These are phyloP conservation scores for Sherardia arvensis DNA, from an alignment of 257 asterid species.

Conservation along the genomic window DNA sequence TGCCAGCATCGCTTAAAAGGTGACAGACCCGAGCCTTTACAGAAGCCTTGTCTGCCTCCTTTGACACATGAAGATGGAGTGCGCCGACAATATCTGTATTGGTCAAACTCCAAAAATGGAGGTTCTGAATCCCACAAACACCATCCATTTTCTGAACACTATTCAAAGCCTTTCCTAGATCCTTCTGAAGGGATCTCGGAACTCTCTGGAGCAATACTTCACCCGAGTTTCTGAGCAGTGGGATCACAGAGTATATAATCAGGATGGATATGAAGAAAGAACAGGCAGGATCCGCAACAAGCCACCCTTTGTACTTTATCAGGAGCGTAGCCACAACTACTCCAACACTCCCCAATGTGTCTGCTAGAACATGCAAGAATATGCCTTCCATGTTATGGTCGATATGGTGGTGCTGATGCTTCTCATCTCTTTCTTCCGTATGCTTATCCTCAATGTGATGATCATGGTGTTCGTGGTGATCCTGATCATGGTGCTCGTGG, in stretches of 20 bases:
- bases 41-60: conserved; percentile 39
- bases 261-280: conserved; percentile 83
- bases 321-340: conserved; percentile 84
- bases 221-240: conserved; percentile 84
- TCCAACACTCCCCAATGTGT: conserved; percentile 94
- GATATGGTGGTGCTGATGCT: conserved; percentile 60
- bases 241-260: conserved; percentile 74
- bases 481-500: background rate
- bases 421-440: conserved; percentile 20
- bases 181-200: conserved; percentile 66
- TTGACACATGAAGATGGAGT: conserved; percentile 66
- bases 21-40: conserved; percentile 37
- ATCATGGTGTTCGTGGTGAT: conserved; percentile 7
- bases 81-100: conserved; percentile 78
- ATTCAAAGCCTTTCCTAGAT: conserved; percentile 46
- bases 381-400: conserved; percentile 99
- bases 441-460: conserved; percentile 5
- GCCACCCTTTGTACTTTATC: conserved; percentile 93
- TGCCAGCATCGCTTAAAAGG: conserved; percentile 55
- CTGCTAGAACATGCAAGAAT: conserved; percentile 92
- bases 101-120: conserved; percentile 85
- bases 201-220: conserved; percentile 86
- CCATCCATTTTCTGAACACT: conserved; percentile 55
- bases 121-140: conserved; percentile 54
- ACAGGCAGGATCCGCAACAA: conserved; percentile 91